Evolutionary conservation across 2,329 filamentous ascomycete genomes (phyloP).

Genomic region (Phaeophleospora eucalypticola): DNA sequence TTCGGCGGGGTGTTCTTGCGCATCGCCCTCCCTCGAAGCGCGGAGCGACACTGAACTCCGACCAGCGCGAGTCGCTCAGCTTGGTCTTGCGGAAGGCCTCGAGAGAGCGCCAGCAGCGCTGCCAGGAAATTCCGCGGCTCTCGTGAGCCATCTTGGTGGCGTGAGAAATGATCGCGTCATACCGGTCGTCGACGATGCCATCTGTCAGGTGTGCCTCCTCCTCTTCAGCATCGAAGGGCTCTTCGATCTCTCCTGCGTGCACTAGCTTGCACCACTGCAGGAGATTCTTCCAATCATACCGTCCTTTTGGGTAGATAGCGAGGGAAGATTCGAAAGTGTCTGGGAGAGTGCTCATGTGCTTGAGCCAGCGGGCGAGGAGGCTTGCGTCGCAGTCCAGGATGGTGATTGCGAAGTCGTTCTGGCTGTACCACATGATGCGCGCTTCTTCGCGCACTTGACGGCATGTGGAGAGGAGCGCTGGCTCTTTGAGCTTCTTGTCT

Average conservation of each 20-base stretch:
- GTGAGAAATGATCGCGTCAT: neutral
- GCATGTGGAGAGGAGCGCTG: neutral
- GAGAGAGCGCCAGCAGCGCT: neutral
- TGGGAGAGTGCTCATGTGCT: neutral
- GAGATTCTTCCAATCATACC: neutral
- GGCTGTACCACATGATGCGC: slow-evolving; percentile 1
- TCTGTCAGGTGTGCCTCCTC: neutral
- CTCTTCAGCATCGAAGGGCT: neutral
- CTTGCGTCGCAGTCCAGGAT: neutral
- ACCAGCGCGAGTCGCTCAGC: neutral
- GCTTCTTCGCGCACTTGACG: slow-evolving; percentile 5
- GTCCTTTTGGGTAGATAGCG: neutral
- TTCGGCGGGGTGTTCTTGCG: too few species aligned
- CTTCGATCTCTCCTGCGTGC: neutral
- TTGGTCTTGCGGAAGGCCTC: neutral
- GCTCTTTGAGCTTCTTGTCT: slow-evolving; percentile 1
- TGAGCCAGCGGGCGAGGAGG: neutral
- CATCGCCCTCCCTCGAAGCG: too few species aligned
- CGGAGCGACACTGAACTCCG: too few species aligned
- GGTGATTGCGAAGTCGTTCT: slow-evolving; percentile 1
- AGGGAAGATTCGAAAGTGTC: neutral
- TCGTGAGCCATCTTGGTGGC: slow-evolving; percentile 13
- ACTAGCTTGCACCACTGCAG: neutral
- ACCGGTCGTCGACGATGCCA: neutral
- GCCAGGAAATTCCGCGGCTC: slow-evolving; percentile 8